Evolutionary conservation across 768 basidiomycete species (phyloP), one percentile per base, ranked within the genome.

Genomic region (Psilocybe subaeruginosa): DNA sequence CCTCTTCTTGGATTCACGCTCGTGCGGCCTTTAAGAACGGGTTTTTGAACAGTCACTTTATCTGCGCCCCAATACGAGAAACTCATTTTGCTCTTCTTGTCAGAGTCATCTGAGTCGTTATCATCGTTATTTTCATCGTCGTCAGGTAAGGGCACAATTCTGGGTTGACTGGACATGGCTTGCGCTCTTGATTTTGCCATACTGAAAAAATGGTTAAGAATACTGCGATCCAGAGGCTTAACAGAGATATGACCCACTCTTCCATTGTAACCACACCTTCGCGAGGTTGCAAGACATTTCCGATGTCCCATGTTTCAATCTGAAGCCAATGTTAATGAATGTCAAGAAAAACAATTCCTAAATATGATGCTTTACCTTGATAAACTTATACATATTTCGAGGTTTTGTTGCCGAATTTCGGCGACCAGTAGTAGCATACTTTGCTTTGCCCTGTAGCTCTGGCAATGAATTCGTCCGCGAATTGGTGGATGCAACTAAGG

Each of bases 1-100:
- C 79, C 75, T 72, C 80, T 70, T 63, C 85, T 66, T 67, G 82
- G 68, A 68, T 77, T 67, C 65, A 72, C 76, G 56, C 69, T 77
- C 1, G 67, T 37, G 52, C 76, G 73, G 61, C 77, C 76, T 70
- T 88, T 90, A 67, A 88, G 72, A 43, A 86, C 73, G 2, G 92
- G 91, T 66, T 91, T 91, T 72, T 93, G 91, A 19, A 95, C 85
- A 1, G 93, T 95, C 68, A 95, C 84, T 75, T 93, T 93, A 78
- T 95, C 93, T 33, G 93, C 93, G 27, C 93, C 92, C 92, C 92
- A 94, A 70, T 94, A 95, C 4, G 92, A 93, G 76, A 94, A 94
- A 78, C 91, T 92, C 93, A 94, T 93, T 74, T 93, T 94, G 80
- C 89, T 92, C 79, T 93, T 91, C 77, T 88, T 85, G 72, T 93